phyloP scores from a whole-genome alignment of 2,329 filamentous ascomycete genomes.

The Lachnellula hyalina region DNA sequence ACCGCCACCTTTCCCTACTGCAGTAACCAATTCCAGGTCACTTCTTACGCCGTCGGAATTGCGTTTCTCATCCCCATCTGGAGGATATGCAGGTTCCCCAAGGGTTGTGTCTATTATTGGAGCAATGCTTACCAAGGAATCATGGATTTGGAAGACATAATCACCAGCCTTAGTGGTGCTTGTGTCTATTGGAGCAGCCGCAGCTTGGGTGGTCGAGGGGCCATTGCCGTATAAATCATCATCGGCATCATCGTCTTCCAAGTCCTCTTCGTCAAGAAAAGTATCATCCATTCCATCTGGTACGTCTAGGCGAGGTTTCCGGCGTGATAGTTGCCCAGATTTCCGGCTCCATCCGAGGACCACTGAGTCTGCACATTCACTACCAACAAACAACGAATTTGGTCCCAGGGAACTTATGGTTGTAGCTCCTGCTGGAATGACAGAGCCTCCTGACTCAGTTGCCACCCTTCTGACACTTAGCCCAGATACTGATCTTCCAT shows the following conservation, averaged over 20 bases:
- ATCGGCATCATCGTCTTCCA: slow-evolving; percentile 47
- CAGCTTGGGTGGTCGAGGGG: slow-evolving; percentile 32
- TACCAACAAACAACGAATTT: slow-evolving; percentile 75
- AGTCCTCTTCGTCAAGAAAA: slow-evolving; percentile 36
- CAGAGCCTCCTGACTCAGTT: slow-evolving; percentile 54
- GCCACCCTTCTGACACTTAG: slow-evolving; percentile 66
- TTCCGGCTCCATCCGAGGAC: slow-evolving; percentile 75
- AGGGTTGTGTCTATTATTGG: slow-evolving; percentile 72
- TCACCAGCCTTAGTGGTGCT: slow-evolving; percentile 51
- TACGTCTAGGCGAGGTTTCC: slow-evolving; percentile 53
- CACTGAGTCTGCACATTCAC: slow-evolving; percentile 74
- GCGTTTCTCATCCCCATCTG: slow-evolving; percentile 41
- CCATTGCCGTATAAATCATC: slow-evolving; percentile 61
- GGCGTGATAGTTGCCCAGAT: slow-evolving; percentile 54
- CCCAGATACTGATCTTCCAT: slow-evolving; percentile 86
- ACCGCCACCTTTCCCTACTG: slow-evolving; percentile 58
- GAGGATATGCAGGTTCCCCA: slow-evolving; percentile 48
- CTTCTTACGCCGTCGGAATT: slow-evolving; percentile 45
- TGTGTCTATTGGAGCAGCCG: slow-evolving; percentile 31
- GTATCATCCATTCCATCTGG: slow-evolving; percentile 53
- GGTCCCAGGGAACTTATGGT: slow-evolving; percentile 65
- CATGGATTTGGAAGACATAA: slow-evolving; percentile 70
- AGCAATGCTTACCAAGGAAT: slow-evolving; percentile 70
- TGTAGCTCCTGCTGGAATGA: slow-evolving; percentile 59
- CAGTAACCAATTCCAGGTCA: slow-evolving; percentile 54